Percentiles rank a stretch among this genome's conserved stretches.
These are phyloP conservation scores for Lolium perenne DNA, from an alignment of 176 grass and related monocot species.

Conservation along the genomic window DNA sequence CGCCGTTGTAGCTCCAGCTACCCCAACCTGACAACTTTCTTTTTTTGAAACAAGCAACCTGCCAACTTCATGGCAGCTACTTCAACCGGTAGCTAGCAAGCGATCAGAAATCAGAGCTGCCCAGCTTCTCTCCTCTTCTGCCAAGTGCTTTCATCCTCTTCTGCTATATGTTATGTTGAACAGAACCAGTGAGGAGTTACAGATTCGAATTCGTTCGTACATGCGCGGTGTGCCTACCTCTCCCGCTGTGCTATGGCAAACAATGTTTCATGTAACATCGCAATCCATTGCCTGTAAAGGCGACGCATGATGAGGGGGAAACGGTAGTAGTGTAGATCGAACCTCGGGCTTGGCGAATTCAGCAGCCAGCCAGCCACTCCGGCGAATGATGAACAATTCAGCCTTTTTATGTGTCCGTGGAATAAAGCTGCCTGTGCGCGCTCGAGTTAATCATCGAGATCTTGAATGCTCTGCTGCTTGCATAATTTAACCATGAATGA, in stretches of 20 bases:
- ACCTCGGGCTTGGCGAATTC: constrained; percentile 26
- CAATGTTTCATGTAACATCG: constrained; percentile 5
- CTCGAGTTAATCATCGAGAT: constrained; percentile 39
- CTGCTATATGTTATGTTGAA: neutral
- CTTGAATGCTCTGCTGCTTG: constrained; percentile 15
- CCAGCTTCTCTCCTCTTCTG: no score
- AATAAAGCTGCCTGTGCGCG: constrained; percentile 28
- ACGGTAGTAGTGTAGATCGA: neutral
- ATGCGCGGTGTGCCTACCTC: neutral
- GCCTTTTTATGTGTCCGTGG: constrained; percentile 27
- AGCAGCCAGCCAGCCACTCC: constrained; percentile 33
- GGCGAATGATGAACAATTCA: constrained; percentile 34
- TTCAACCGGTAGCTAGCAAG: neutral
- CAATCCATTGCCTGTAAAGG: constrained; percentile 37
- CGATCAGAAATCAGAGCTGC: neutral
- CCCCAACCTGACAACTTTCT: neutral
- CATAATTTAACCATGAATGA: constrained; percentile 29
- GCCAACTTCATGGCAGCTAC: neutral
- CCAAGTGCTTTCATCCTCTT: neutral
- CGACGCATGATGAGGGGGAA: neutral
- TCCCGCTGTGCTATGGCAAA: neutral
- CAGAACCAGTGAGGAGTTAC: neutral
- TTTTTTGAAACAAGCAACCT: neutral
- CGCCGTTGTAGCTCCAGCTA: constrained; percentile 1
- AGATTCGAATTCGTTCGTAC: neutral